A percentile compares a stretch with the other conserved stretches of the same genome.
Conservation (phyloP, 2,329 filamentous ascomycete species). For the Fusarium irregulare region DNA sequence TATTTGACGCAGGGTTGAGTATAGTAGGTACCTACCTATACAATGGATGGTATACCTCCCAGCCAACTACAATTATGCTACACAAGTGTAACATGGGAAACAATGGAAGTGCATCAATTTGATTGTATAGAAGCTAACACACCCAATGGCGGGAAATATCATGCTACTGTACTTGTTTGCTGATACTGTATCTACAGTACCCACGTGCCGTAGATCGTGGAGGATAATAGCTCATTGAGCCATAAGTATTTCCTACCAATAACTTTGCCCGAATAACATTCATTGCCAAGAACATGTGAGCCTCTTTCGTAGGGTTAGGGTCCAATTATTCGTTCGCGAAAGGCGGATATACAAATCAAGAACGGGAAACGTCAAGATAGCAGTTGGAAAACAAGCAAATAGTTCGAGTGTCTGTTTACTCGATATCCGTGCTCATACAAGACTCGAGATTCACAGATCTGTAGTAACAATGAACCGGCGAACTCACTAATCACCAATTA, state of each 20-base stretch:
- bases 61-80: neutral
- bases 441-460: neutral
- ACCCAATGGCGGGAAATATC: neutral
- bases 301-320: slow-evolving; percentile 23
- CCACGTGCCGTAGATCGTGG: slow-evolving; percentile 9
- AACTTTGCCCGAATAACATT: slow-evolving; percentile 19
- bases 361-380: neutral
- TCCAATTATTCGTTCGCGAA: slow-evolving; percentile 15
- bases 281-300: slow-evolving; percentile 24
- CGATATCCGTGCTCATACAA: neutral
- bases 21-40: neutral
- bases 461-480: neutral
- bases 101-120: neutral
- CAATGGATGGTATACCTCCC: neutral
- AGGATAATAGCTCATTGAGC: neutral
- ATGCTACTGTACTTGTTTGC: neutral
- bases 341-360: neutral
- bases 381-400: neutral
- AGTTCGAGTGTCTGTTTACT: neutral
- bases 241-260: slow-evolving; percentile 32
- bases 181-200: neutral
- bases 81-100: neutral
- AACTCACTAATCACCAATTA: neutral
- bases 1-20: neutral
- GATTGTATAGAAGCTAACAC: neutral